A percentile compares a stretch with the other conserved stretches of the same genome.
phyloP scores from a whole-genome alignment of 257 asterid genomes.

The Sherardia arvensis region DNA sequence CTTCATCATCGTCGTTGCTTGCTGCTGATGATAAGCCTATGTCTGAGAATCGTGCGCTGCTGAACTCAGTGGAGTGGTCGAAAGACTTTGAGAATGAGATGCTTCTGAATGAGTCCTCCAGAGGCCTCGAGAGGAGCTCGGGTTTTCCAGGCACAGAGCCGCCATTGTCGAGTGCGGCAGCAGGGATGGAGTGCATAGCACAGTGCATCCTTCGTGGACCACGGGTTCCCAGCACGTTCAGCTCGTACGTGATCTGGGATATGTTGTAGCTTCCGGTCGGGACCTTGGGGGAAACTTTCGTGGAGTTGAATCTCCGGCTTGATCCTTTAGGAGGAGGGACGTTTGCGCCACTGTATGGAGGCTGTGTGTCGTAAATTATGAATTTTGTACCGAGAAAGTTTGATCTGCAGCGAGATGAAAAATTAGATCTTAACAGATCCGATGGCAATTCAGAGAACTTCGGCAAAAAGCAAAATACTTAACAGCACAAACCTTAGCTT shows the following conservation, averaged over 20 bases:
- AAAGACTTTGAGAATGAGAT: constrained; percentile 77
- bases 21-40: constrained; percentile 21
- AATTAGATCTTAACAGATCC: not conserved
- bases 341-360: constrained; percentile 46
- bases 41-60: constrained; percentile 74
- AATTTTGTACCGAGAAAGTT: constrained; percentile 95
- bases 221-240: constrained; percentile 87
- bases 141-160: constrained; percentile 93
- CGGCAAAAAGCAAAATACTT: not conserved
- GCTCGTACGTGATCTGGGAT: constrained; percentile 74
- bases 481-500: constrained; percentile 51
- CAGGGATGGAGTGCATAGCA: constrained; percentile 74
- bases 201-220: constrained; percentile 95
- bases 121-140: constrained; percentile 64
- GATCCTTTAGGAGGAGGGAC: constrained; percentile 53
- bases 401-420: constrained; percentile 40
- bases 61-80: constrained; percentile 66
- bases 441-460: not conserved
- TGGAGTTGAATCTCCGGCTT: constrained; percentile 74
- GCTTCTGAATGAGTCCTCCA: constrained; percentile 82
- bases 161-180: constrained; percentile 69
- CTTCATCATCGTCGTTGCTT: constrained; percentile 30
- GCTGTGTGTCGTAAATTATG: constrained; percentile 84
- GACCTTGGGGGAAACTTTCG: constrained; percentile 81
- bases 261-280: constrained; percentile 79